phyloP scores from a whole-genome alignment of 805 yeast species.

The Candida patagonica region DNA sequence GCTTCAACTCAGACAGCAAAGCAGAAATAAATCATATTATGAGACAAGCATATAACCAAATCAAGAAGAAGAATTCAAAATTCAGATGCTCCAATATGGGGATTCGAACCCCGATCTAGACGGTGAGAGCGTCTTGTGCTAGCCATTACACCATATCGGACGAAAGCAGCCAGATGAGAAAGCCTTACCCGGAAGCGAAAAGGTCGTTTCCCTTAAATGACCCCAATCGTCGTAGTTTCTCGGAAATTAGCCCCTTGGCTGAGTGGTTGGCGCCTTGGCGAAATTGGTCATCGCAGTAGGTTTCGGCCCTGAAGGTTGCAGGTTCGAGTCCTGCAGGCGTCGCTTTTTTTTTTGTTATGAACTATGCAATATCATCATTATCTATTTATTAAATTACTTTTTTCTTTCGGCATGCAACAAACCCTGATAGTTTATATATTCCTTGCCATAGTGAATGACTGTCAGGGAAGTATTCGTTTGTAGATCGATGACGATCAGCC shows the following conservation, averaged over 20 bases:
- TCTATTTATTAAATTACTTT: background rate
- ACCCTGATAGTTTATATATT: slow-evolving; percentile 9
- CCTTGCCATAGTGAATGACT: slow-evolving; percentile 22
- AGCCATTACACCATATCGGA: slow-evolving; percentile 77
- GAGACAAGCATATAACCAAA: too few species aligned
- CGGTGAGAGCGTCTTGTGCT: slow-evolving; percentile 77
- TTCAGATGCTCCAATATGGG: slow-evolving; percentile 26
- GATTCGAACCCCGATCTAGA: slow-evolving; percentile 36
- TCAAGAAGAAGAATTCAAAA: too few species aligned
- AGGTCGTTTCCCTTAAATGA: too few species aligned
- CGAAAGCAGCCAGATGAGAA: too few species aligned
- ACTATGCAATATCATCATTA: background rate
- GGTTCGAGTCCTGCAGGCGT: slow-evolving; percentile 28
- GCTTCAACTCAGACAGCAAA: too few species aligned
- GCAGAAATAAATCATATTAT: too few species aligned
- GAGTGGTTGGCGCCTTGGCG: slow-evolving; percentile 23
- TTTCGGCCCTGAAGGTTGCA: slow-evolving; percentile 28
- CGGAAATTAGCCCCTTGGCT: background rate
- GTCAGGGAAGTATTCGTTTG: slow-evolving; percentile 26
- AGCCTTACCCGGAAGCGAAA: too few species aligned
- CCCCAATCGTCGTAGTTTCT: too few species aligned
- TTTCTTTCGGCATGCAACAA: slow-evolving; percentile 7
- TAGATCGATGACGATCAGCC: slow-evolving; percentile 18
- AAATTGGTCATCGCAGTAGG: slow-evolving; percentile 28
- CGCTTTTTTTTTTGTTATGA: background rate